phyloP scores from a whole-genome alignment of 768 basidiomycete species.

The Collybia sp. region DNA sequence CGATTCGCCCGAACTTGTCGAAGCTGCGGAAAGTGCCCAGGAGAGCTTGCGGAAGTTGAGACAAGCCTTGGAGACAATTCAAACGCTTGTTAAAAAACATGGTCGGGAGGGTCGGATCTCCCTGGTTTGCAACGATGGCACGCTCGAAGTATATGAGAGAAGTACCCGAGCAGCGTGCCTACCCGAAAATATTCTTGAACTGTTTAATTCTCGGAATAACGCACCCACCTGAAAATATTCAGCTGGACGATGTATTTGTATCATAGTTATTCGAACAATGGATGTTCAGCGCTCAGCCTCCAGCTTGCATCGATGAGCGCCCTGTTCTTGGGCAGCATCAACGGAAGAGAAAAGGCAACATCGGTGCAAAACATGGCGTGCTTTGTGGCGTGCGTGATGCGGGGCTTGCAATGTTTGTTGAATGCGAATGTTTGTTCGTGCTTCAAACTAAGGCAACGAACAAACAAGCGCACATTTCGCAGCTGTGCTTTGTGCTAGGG shows the following conservation, averaged over 20 bases:
- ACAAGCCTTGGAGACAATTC: conserved; percentile 37
- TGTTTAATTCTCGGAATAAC: conserved; percentile 25
- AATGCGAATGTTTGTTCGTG: neutral
- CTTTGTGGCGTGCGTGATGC: no score
- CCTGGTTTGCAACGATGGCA: conserved; percentile 44
- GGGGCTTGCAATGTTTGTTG: no score
- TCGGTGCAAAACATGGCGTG: no score
- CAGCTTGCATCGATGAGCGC: no score
- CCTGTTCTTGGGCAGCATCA: no score
- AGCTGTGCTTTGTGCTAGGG: no score
- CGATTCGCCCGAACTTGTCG: conserved; percentile 28
- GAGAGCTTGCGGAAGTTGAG: conserved; percentile 31
- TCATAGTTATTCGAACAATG: no score
- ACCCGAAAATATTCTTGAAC: conserved; percentile 35
- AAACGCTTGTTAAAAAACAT: conserved; percentile 43
- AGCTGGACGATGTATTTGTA: neutral
- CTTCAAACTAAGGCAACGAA: no score
- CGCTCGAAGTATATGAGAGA: conserved; percentile 47
- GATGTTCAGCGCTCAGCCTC: no score
- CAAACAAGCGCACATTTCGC: no score
- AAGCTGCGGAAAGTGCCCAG: conserved; percentile 25
- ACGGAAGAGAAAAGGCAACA: no score
- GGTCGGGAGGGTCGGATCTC: conserved; percentile 50
- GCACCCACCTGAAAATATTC: no score
- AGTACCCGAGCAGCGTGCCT: conserved; percentile 35